These are phyloP conservation scores for Pythium aristosporum DNA, from an alignment of 352 stramenopile species.

Conservation along the genomic window DNA sequence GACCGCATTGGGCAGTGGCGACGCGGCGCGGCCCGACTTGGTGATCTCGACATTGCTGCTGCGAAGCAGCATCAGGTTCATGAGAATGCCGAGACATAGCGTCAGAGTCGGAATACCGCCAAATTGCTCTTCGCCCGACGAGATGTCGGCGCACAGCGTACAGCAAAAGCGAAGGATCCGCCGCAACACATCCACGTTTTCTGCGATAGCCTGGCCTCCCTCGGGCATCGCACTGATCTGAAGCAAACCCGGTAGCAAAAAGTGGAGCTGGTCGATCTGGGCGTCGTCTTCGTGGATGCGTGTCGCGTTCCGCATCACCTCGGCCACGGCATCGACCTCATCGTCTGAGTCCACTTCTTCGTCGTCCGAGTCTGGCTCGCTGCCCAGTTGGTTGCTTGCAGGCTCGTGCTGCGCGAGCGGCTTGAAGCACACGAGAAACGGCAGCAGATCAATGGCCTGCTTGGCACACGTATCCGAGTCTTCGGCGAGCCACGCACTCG, in stretches of 20 bases:
- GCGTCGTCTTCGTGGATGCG: conserved; percentile 34
- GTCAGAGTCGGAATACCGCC: conserved; percentile 69
- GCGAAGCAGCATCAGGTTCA: conserved; percentile 75
- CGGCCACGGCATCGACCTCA: conserved; percentile 48
- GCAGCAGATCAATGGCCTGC: conserved; percentile 64
- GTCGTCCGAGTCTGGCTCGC: conserved; percentile 24
- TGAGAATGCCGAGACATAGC: conserved; percentile 69
- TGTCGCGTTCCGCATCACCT: conserved; percentile 41
- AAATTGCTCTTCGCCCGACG: conserved; percentile 42
- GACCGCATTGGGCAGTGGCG: conserved; percentile 41
- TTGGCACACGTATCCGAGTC: conserved; percentile 73
- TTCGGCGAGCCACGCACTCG: conserved; percentile 82
- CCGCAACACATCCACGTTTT: conserved; percentile 58
- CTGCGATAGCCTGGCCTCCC: conserved; percentile 51
- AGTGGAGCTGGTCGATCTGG: conserved; percentile 75
- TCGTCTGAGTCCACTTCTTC: conserved; percentile 77
- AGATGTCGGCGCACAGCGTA: conserved; percentile 58
- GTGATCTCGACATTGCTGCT: conserved; percentile 35
- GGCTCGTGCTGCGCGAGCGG: conserved; percentile 32
- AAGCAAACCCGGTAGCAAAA: conserved; percentile 75
- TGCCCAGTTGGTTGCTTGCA: conserved; percentile 5
- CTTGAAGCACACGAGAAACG: conserved; percentile 82
- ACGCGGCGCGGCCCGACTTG: conserved; percentile 11
- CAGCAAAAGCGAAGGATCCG: conserved; percentile 80
- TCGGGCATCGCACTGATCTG: conserved; percentile 71